These are phyloP conservation scores for Mortierella sp. DNA, from an alignment of 371 early-diverging fungal species.

Conservation along the genomic window DNA sequence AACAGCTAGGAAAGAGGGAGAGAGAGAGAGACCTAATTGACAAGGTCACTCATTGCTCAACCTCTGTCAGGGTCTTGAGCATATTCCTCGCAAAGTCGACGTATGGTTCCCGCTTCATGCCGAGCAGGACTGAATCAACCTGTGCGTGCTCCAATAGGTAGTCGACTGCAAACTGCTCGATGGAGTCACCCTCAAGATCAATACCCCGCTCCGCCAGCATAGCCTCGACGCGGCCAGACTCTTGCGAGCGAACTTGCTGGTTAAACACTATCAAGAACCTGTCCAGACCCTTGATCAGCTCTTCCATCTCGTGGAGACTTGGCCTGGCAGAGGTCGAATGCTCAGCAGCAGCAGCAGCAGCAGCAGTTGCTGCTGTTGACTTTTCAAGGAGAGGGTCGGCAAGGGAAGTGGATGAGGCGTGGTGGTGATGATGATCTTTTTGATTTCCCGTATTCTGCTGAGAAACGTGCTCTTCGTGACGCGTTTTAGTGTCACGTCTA, in stretches of 20 bases:
- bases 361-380: background rate
- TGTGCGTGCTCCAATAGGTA: conserved; percentile 39
- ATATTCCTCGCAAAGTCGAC: conserved; percentile 52
- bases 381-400: background rate
- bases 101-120: conserved; percentile 50
- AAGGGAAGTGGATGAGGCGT: background rate
- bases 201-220: conserved; percentile 40
- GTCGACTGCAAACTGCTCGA: conserved; percentile 50
- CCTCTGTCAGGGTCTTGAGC: conserved; percentile 7
- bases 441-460: no score
- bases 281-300: conserved; percentile 19
- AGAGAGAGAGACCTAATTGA: background rate
- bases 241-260: conserved; percentile 43
- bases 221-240: conserved; percentile 20
- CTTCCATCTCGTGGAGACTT: conserved; percentile 17
- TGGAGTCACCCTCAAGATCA: conserved; percentile 32
- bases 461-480: no score
- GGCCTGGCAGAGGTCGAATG: background rate
- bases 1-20: no score
- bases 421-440: no score
- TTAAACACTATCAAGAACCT: conserved; percentile 31
- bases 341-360: background rate
- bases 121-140: conserved; percentile 45
- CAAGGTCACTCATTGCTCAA: background rate
- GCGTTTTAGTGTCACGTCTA: no score